A percentile compares a stretch with the other conserved stretches of the same genome.
Evolutionary conservation across 306 rosid genomes (phyloP).

Genomic region (Comarum palustre): DNA sequence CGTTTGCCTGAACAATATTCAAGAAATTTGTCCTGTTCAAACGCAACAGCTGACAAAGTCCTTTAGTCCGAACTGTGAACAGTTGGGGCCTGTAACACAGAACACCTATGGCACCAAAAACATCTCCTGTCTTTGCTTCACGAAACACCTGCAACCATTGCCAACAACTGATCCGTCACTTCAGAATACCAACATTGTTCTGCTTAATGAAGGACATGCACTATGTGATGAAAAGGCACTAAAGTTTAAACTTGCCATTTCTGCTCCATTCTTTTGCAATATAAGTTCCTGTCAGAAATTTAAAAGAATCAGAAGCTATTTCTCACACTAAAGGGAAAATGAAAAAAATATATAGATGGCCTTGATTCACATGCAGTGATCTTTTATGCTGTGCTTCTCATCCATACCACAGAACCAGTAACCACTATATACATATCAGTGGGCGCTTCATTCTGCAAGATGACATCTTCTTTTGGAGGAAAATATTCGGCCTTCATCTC

Average conservation of each 20-base stretch:
- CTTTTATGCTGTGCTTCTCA: neutral
- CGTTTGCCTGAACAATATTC: slow-evolving; percentile 51
- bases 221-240: slow-evolving; percentile 1
- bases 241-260: slow-evolving; percentile 44
- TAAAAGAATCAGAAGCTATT: slow-evolving; percentile 15
- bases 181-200: slow-evolving; percentile 1
- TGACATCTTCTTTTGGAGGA: slow-evolving; percentile 85
- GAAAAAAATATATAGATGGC: neutral
- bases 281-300: slow-evolving; percentile 54
- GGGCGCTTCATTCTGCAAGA: slow-evolving; percentile 85
- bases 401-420: slow-evolving; percentile 66
- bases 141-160: slow-evolving; percentile 49
- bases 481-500: slow-evolving; percentile 91
- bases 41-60: slow-evolving; percentile 69
- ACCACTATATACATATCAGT: slow-evolving; percentile 71
- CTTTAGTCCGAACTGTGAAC: slow-evolving; percentile 62
- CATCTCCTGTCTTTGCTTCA: slow-evolving; percentile 46
- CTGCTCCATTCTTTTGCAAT: slow-evolving; percentile 41
- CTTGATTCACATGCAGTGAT: slow-evolving; percentile 4
- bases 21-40: slow-evolving; percentile 57
- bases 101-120: slow-evolving; percentile 72
- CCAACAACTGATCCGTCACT: slow-evolving; percentile 5
- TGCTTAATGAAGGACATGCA: slow-evolving; percentile 4
- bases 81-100: slow-evolving; percentile 72
- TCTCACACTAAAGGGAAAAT: neutral